Base-by-base conservation (phyloP, 345 rosid genomes). In the Bruguiera gymnorhiza region DNA sequence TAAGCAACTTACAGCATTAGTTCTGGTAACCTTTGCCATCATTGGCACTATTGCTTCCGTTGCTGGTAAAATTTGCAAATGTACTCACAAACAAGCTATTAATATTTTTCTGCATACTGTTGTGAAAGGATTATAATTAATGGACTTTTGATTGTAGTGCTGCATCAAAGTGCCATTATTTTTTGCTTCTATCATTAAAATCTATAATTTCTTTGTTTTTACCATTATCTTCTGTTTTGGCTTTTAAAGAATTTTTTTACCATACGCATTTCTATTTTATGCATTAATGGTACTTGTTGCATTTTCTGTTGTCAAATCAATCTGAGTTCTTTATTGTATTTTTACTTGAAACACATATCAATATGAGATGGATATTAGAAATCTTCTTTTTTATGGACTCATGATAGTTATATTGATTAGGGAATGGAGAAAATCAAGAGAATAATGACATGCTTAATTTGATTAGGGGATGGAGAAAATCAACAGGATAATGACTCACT, bases 141-240 rank as follows among this genome's bases (percentile, higher is more conserved):
- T 39, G 13, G 11, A 9, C 48, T 39, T 11, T 39, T 39, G 15
- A 39, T 39, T 39, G 48, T 39, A 39, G 16, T 39, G 16, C 48
- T 11, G 16, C 48, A 39, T 39, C 15, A 39, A 39, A 9, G 48
- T 39, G 48, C 48, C 48, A 39, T 11, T 39, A 39, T 39, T 11
- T 39, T 39, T 10, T 39, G 48, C 48, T 39, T 39, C n/a, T 63
- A 16, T 37, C 27, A 7, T 48, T 21, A 15, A 27, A 66, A n/a
- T 52, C 18, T 31, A 18, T 69, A 24, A 39, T 58, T 48, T 27
- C 54, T 55, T 63, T 70, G 68, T 55, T 63, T 34, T 36, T 63
- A 3, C 26, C 9, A 36, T 55, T 39, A 63, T 63, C 62, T 63
- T 71, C 62, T 63, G 13, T 54, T 4, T 63, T 15, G 62, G 37